Percentiles rank a stretch among this genome's conserved stretches.
Conservation (phyloP, 2,329 filamentous ascomycete species). For the Tolypocladium album region DNA sequence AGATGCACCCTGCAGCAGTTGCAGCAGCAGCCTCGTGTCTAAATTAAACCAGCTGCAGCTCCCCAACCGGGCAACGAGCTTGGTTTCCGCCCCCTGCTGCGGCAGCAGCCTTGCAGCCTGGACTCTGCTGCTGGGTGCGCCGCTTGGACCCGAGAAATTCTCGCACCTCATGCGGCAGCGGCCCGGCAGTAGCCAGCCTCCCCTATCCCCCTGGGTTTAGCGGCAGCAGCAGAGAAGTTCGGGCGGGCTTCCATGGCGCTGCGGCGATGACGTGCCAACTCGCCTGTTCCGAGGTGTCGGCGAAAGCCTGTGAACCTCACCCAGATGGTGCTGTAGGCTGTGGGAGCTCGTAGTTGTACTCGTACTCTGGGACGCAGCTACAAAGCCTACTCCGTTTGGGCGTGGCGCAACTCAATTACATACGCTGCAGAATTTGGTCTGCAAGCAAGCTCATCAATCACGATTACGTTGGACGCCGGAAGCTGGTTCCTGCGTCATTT, state of each 20-base stretch:
- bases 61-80: slow-evolving; percentile 1
- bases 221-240: not conserved
- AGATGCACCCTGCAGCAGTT: not conserved
- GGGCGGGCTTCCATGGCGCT: not conserved
- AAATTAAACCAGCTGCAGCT: not conserved
- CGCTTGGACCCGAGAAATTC: not conserved
- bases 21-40: too few species aligned
- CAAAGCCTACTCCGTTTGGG: not conserved
- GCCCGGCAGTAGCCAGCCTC: not conserved
- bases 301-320: not conserved
- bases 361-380: too few species aligned
- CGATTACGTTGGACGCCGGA: not conserved
- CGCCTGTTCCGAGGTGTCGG: not conserved
- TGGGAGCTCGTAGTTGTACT: too few species aligned
- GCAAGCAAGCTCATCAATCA: not conserved
- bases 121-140: not conserved
- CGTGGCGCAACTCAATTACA: not conserved
- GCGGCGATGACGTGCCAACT: not conserved
- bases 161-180: not conserved
- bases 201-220: not conserved
- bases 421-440: not conserved
- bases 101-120: not conserved
- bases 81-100: not conserved
- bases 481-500: not conserved
- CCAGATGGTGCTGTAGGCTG: too few species aligned